Evolutionary conservation across 306 rosid species (phyloP).

Genomic region (Carpinus fangiana): DNA sequence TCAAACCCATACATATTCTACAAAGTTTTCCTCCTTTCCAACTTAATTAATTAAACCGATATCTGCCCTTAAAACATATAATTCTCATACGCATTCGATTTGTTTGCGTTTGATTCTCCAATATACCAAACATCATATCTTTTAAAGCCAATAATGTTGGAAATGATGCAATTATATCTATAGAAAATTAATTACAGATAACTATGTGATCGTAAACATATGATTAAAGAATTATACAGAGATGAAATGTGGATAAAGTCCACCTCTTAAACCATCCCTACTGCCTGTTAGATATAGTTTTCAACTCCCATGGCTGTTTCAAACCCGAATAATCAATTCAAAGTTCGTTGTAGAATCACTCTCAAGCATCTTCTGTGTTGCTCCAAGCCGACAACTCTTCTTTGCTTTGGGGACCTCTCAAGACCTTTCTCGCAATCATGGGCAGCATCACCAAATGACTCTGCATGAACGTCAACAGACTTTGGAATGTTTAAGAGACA

Average conservation of each 20-base stretch:
- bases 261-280: neutral
- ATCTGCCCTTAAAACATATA: no score
- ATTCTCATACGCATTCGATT: no score
- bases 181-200: no score
- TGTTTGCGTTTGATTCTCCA: no score
- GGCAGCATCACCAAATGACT: constrained; percentile 32
- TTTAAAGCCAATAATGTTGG: neutral
- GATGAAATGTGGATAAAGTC: neutral
- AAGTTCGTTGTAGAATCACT: constrained; percentile 35
- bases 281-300: constrained; percentile 1
- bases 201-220: neutral
- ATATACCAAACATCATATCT: no score
- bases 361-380: constrained; percentile 44
- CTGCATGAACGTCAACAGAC: constrained; percentile 33
- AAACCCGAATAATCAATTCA: constrained; percentile 8
- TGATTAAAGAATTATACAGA: neutral
- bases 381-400: constrained; percentile 49
- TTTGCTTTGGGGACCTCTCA: constrained; percentile 35
- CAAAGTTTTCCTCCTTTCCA: no score
- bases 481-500: constrained; percentile 54
- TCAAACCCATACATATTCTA: no score
- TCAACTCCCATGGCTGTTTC: constrained; percentile 26
- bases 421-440: constrained; percentile 44
- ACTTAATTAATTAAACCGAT: no score
- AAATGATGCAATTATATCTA: neutral